These are phyloP conservation scores for Stagonosporopsis rhizophila DNA, from an alignment of 2,329 filamentous ascomycete genomes.

Conservation along the genomic window DNA sequence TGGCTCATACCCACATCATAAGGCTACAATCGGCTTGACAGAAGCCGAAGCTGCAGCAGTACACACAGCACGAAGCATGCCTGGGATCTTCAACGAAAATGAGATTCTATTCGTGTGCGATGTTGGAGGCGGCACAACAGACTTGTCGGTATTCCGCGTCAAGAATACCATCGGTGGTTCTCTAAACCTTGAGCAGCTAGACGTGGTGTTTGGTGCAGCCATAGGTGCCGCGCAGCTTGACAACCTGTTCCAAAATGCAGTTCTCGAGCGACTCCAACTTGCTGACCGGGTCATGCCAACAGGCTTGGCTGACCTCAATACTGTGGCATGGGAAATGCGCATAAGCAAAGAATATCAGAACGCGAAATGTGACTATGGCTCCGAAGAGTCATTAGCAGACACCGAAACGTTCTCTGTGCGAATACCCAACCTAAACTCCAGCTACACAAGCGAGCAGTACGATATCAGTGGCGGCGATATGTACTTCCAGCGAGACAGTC, in stretches of 20 bases:
- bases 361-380: constrained; percentile 45
- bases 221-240: constrained; percentile 46
- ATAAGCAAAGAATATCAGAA: constrained; percentile 47
- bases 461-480: constrained; percentile 30
- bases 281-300: constrained; percentile 27
- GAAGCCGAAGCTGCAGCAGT: constrained; percentile 64
- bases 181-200: constrained; percentile 42
- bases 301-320: constrained; percentile 19
- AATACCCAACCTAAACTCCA: constrained; percentile 36
- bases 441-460: constrained; percentile 22
- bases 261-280: constrained; percentile 27
- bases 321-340: constrained; percentile 41
- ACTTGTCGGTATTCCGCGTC: constrained; percentile 50
- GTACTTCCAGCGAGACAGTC: constrained; percentile 35
- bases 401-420: constrained; percentile 39
- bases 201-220: constrained; percentile 47
- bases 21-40: constrained; percentile 56
- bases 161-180: constrained; percentile 16
- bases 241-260: constrained; percentile 34
- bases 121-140: constrained; percentile 59
- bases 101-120: constrained; percentile 60
- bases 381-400: constrained; percentile 35
- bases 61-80: constrained; percentile 47
- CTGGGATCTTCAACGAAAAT: constrained; percentile 26
- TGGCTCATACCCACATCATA: constrained; percentile 50